Percentiles rank a stretch among this genome's conserved stretches.
phyloP scores from a whole-genome alignment of 345 rosid genomes.

The Draba incana region DNA sequence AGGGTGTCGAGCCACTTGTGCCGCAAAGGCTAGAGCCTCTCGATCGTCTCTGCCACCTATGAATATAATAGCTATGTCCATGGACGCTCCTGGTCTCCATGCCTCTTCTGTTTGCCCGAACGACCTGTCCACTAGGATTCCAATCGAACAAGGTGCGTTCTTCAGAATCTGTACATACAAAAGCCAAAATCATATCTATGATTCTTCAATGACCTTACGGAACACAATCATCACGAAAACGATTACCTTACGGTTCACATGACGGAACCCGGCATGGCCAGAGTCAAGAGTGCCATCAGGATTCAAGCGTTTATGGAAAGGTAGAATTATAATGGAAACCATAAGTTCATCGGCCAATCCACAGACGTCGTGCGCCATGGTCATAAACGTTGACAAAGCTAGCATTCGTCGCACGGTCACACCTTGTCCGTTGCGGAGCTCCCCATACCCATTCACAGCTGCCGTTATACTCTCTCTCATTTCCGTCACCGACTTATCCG shows the following conservation, averaged over 20 bases:
- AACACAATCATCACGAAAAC: background rate
- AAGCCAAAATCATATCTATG: background rate
- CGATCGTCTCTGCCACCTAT: slow-evolving; percentile 90
- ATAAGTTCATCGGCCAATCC: slow-evolving; percentile 76
- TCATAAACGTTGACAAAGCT: slow-evolving; percentile 68
- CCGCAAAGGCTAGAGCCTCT: slow-evolving; percentile 82
- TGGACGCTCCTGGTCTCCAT: slow-evolving; percentile 50
- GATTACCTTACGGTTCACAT: slow-evolving; percentile 85
- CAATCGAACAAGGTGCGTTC: slow-evolving; percentile 84
- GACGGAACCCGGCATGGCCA: slow-evolving; percentile 76
- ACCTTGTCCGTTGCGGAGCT: slow-evolving; percentile 60
- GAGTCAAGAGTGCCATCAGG: slow-evolving; percentile 64
- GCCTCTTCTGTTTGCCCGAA: slow-evolving; percentile 59
- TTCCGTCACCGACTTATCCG: slow-evolving; percentile 64
- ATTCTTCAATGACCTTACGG: background rate
- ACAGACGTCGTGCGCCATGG: slow-evolving; percentile 80
- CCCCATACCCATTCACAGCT: slow-evolving; percentile 58
- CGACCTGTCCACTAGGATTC: slow-evolving; percentile 87
- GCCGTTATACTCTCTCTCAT: slow-evolving; percentile 74
- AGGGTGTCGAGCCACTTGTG: slow-evolving; percentile 67
- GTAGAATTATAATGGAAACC: slow-evolving; percentile 70
- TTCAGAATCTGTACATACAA: slow-evolving; percentile 61
- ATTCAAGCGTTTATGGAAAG: slow-evolving; percentile 67
- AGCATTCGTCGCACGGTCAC: slow-evolving; percentile 74
- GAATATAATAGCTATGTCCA: slow-evolving; percentile 75